Conservation (phyloP, 1,139 yeast species). For the Saccharomyces uvarum region DNA sequence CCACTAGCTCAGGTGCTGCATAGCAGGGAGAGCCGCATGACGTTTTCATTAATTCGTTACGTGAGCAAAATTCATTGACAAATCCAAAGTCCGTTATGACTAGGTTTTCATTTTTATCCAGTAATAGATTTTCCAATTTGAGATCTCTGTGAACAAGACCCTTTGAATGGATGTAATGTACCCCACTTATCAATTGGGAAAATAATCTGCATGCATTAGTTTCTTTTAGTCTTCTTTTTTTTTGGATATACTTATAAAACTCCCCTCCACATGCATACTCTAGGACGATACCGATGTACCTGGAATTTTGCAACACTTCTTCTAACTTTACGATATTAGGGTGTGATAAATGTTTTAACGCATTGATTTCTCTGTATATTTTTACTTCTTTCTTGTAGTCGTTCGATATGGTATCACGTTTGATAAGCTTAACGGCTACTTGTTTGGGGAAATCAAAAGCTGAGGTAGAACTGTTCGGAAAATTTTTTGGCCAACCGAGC, state of each 20-base stretch:
- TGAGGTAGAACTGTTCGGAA: constrained; percentile 4
- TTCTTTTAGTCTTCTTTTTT: constrained; percentile 81
- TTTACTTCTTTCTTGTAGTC: constrained; percentile 80
- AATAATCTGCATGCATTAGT: constrained; percentile 76
- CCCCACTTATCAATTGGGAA: constrained; percentile 92
- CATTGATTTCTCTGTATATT: constrained; percentile 87
- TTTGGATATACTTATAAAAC: constrained; percentile 82
- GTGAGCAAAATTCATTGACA: constrained; percentile 74
- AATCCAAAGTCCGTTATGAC: constrained; percentile 79
- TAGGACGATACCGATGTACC: constrained; percentile 89
- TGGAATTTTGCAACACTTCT: constrained; percentile 89
- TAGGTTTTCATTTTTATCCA: constrained; percentile 58
- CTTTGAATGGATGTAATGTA: constrained; percentile 67
- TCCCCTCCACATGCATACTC: constrained; percentile 98
- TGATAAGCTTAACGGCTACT: constrained; percentile 88
- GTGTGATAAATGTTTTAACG: constrained; percentile 75
- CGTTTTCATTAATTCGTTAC: constrained; percentile 82
- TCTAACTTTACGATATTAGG: constrained; percentile 90
- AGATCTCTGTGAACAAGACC: constrained; percentile 70
- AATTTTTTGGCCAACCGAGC: constrained; percentile 66
- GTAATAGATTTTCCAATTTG: constrained; percentile 64
- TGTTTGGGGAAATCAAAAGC: constrained; percentile 49
- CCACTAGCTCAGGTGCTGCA: constrained; percentile 95
- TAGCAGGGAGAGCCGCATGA: constrained; percentile 98
- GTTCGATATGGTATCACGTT: constrained; percentile 75